Base-by-base conservation (phyloP, 208 protist species). In the Blechomonas ayalai region DNA sequence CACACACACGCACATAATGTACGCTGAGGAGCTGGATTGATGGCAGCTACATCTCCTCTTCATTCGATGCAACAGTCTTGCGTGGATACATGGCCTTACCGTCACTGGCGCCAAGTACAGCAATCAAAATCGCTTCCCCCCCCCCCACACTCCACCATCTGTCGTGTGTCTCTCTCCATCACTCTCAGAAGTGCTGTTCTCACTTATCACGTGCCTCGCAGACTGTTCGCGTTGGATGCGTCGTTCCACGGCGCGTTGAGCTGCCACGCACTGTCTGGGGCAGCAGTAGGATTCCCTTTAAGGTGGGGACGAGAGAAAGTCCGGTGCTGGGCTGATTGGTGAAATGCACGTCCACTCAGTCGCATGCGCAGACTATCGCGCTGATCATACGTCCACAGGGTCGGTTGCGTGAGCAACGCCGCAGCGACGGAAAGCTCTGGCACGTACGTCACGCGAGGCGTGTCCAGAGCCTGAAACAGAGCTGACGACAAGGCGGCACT, bases 201-300 rank as follows among this genome's bases (percentile, higher is more conserved):
- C 7, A 15, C 7, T 8, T 25, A 32, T 73, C 46, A 87, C 40
- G 55, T 82, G 22, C 78, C 78, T 7, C 43, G 53, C 31, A 59
- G 64, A 49, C 78, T 82, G 36, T 76, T 54, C 9, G 38, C 40
- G 22, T 58, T 64, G 3, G 72, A 75, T 7, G 73, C 23, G 4
- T 57, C 37, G 52, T 79, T 71, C 60, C 67, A 68, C 9, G 38
- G 26, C 18, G 48, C 43, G 19, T 76, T 39, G 3, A 24, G 32
- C n/a, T 37, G 37, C 56, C 52, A 59, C 16, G 55, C 44, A 20
- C 75, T 71, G 20, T 56, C 55, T 18, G 83, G 83, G 15, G 73
- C 63, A 1, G 73, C 76, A 3, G 75, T 75, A 6, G 79, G 83
- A 34, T 88, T 71, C 24, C 73, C 68, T 25, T 79, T 73, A n/a